Conservation (phyloP, 2,329 filamentous ascomycete species). For the Penicillium sp. region DNA sequence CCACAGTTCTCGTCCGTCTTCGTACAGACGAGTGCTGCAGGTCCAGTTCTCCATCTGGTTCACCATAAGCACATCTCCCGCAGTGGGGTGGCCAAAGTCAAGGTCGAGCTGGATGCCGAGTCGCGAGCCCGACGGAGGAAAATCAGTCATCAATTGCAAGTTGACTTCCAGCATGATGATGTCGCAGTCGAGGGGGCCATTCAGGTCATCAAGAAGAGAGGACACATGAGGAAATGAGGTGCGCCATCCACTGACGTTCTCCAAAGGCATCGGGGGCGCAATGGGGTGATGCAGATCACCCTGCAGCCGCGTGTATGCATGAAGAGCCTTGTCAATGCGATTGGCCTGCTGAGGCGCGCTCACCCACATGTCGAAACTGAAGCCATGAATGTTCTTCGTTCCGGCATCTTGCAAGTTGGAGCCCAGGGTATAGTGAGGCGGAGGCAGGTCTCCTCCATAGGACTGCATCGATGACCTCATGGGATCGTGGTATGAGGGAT, state of each 20-base stretch:
- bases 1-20: constrained; percentile 32
- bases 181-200: constrained; percentile 39
- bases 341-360: constrained; percentile 37
- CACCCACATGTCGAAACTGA: constrained; percentile 50
- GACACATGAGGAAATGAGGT: constrained; percentile 41
- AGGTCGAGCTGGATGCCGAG: constrained; percentile 45
- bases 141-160: constrained; percentile 45
- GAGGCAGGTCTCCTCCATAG: constrained; percentile 35
- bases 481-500: constrained; percentile 32
- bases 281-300: constrained; percentile 36
- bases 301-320: constrained; percentile 46
- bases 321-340: constrained; percentile 40
- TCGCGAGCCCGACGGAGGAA: constrained; percentile 41
- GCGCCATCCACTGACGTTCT: constrained; percentile 43
- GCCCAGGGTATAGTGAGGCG: constrained; percentile 34
- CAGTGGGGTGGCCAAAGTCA: constrained; percentile 38
- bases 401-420: constrained; percentile 33
- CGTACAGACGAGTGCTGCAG: constrained; percentile 44
- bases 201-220: constrained; percentile 34
- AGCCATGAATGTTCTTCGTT: constrained; percentile 32
- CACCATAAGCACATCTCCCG: constrained; percentile 32
- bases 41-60: constrained; percentile 43
- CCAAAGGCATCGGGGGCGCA: constrained; percentile 38
- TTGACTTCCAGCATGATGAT: constrained; percentile 46
- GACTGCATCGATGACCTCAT: constrained; percentile 30